Evolutionary conservation across 2,329 filamentous ascomycete genomes (phyloP), one percentile per base, ranked within the genome.

Genomic region (Aspergillus unguis): DNA sequence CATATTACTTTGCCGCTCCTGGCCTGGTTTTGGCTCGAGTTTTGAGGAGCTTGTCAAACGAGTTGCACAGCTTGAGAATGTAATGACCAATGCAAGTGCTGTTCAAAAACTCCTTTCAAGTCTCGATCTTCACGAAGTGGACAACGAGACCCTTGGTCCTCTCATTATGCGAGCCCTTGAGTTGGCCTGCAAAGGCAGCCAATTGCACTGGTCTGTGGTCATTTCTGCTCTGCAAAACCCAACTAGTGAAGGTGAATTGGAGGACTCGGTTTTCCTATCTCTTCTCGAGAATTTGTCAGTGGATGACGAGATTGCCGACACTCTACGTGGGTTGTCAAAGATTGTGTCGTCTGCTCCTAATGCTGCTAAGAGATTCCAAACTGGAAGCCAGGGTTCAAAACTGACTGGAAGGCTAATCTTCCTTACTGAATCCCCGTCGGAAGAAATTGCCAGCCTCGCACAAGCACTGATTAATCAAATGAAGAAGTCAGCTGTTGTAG

Each of bases 1-100:
- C 8, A 74, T 95, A 0, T 80, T 85, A 44, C 69, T 80, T 0
- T 74, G 85, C 37, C 78, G 80, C 1, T 66, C 74, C 17, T 71
- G 67, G 63, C 59, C 69, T 54, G 68, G 65, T 3, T 75, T 72
- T 53, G 29, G 72, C 75, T 11, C 69, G 70, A 36, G 72, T 61
- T 49, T 74, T 68, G 51, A 65, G 66, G 68, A 57, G 48, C 62
- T 63, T 60, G 72, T 73, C 41, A 59, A 65, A 54, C 65, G 50
- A 51, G 65, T 75, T 32, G 63, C 71, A 38, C 59, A 66, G 9
- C 55, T 67, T 31, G 64, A 68, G 23, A 62, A 61, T 4, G 65
- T 67, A 27, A 58, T 65, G 26, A 66, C 68, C 6, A 67, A 69
- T 51, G 55, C 64, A 4, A 62, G 65, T 37, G 65, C 70, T 45